phyloP scores from a whole-genome alignment of 1,139 yeast genomes.

The Lodderomyces theae region DNA sequence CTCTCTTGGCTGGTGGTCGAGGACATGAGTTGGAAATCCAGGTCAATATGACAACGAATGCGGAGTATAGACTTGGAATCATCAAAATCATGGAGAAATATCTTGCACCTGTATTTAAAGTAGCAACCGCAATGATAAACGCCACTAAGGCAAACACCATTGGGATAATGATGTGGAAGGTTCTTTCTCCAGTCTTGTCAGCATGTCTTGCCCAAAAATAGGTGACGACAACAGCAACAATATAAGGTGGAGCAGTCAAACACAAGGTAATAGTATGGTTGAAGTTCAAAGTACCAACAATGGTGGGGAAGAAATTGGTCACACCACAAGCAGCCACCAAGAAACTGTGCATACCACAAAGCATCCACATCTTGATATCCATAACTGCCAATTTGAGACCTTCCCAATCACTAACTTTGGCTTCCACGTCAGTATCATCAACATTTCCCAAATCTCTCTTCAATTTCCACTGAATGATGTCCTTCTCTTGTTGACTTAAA shows the following conservation, averaged over 20 bases:
- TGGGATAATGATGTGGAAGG: conserved; percentile 50
- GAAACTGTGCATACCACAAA: conserved; percentile 46
- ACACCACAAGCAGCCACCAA: conserved; percentile 59
- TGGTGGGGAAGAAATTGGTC: conserved; percentile 61
- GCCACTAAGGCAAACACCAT: conserved; percentile 43
- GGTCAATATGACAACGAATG: conserved; percentile 53
- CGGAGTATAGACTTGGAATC: conserved; percentile 57
- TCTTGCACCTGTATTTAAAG: conserved; percentile 56
- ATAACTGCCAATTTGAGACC: conserved; percentile 40
- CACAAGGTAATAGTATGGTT: conserved; percentile 48
- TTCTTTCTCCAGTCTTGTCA: conserved; percentile 56
- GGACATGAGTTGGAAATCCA: conserved; percentile 56
- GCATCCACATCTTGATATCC: conserved; percentile 47
- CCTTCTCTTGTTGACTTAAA: conserved; percentile 48
- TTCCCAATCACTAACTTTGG: conserved; percentile 31
- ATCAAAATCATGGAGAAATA: conserved; percentile 61
- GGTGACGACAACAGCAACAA: conserved; percentile 52
- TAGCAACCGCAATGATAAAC: conserved; percentile 53
- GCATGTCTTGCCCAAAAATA: conserved; percentile 57
- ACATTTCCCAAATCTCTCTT: conserved; percentile 37
- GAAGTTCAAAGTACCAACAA: conserved; percentile 54
- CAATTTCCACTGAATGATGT: conserved; percentile 46
- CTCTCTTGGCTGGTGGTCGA: conserved; percentile 54
- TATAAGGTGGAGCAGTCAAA: conserved; percentile 61
- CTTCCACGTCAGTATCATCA: conserved; percentile 36